Evolutionary conservation across 1,139 yeast species (phyloP), one percentile per base, ranked within the genome.

Genomic region (Zygotorulaspora mrakii): DNA sequence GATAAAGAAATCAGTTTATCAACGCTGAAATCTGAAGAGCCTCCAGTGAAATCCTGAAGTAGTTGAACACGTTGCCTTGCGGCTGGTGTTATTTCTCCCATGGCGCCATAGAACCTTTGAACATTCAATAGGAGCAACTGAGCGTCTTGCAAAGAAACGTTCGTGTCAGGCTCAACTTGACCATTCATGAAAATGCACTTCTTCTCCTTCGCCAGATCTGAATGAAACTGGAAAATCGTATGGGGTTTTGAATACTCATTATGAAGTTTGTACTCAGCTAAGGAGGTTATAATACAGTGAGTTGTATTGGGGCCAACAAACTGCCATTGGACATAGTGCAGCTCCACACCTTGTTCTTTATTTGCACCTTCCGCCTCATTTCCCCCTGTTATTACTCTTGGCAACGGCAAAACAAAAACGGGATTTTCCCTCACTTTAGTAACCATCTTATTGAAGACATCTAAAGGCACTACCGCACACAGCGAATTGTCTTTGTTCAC

Each of bases 191-290:
- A 69, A 0, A 86, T 89, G 3, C 86, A 46, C 1, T 72, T 79
- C 51, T 84, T 82, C 13, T 73, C 71, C 0, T 73, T 70, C 4
- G 72, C 69, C 39, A 91, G 66, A 42, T 94, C 96, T 39, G 81
- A 78, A 66, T 91, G 97, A 71, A 91, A 84, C 63, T 80, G 78
- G 48, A 91, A 68, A 0, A 95, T 85, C 1, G 97, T 88, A 61
- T 94, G 98, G 1, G 98, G 98, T 56, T 86, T 81, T 9, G 98
- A 95, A 64, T 73, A 94, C 57, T 89, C 97, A 47, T 78, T 79
- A 59, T 91, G 96, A 27, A 88, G 73, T 62, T 91, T 89, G 65
- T 79, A 94, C 64, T 94, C 98, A 1, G 94, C 94, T 47, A 94
- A 73, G 0, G 96, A 80, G 1, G 98, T 94, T 54, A 94, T 70